phyloP scores from a whole-genome alignment of 257 asterid genomes.

The Solanum sitiens region DNA sequence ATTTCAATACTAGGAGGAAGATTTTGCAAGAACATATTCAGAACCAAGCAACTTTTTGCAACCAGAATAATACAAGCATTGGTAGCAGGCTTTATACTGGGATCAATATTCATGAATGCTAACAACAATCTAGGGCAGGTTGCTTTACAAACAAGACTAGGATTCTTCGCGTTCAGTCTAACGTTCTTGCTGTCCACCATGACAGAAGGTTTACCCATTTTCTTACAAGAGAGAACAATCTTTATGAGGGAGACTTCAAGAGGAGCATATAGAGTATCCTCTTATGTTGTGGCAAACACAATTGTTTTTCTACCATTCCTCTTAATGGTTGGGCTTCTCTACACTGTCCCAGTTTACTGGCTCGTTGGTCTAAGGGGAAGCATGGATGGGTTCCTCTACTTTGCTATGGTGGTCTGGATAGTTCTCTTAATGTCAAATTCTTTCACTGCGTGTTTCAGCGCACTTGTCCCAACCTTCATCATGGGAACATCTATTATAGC shows the following conservation, averaged over 20 bases:
- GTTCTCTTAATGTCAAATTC: constrained; percentile 75
- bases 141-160: constrained; percentile 51
- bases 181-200: constrained; percentile 71
- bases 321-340: constrained; percentile 43
- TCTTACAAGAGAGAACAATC: constrained; percentile 62
- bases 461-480: constrained; percentile 77
- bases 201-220: constrained; percentile 76
- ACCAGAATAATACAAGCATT: constrained; percentile 52
- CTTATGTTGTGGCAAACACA: constrained; percentile 69
- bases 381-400: constrained; percentile 56
- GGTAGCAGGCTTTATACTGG: constrained; percentile 49
- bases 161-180: constrained; percentile 73
- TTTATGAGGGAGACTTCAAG: constrained; percentile 58
- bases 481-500: constrained; percentile 81
- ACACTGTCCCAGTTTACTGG: constrained; percentile 62
- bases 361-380: constrained; percentile 60
- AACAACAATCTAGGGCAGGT: constrained; percentile 23
- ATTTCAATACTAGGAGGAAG: constrained; percentile 44
- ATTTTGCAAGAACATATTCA: constrained; percentile 56
- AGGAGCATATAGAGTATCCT: constrained; percentile 79
- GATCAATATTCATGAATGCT: constrained; percentile 61
- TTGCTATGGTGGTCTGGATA: constrained; percentile 54
- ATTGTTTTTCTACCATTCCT: constrained; percentile 65
- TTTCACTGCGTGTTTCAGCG: constrained; percentile 77
- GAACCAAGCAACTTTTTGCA: constrained; percentile 66